Evolutionary conservation across 257 asterid genomes (phyloP), one percentile per base, ranked within the genome.

Genomic region (Vinca minor): DNA sequence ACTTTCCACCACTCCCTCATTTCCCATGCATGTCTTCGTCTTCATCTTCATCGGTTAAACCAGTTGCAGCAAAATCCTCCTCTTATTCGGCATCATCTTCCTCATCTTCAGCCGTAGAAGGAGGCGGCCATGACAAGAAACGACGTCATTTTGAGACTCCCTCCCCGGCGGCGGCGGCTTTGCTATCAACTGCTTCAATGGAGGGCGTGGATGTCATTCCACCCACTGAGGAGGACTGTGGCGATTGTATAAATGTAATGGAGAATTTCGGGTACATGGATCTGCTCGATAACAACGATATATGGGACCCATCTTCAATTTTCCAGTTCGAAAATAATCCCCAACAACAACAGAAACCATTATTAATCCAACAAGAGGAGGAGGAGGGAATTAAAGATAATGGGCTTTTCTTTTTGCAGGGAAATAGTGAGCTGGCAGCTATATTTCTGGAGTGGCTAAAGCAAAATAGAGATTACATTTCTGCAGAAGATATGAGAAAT

Each of bases 1-100:
- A 87, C 18, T 87, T 92, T 45, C 87, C 95, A 0, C 76, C 87
- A 0, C 69, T 92, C 5, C 96, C 93, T 8, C 94, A 85, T 45
- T 89, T 89, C 41, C 88, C 90, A 54, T 89, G 96, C 96, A 88
- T 88, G 96, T 86, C 98, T 0, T 91, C 98, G 0, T 88, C 96
- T 3, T 91, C 97, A 0, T n/a, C n/a, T n/a, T n/a, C n/a, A n/a
- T n/a, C n/a, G 8, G 12, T 76, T 1, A 63, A 64, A 54, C 74
- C 79, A 0, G 32, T 42, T 3, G 53, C 60, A 3, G 46, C 83
- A 11, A 39, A 78, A 45, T 23, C 83, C 0, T 65, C 87, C 3
- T 68, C n/a, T n/a, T n/a, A n/a, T n/a, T n/a, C 89, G 42, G 71
- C 91, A 21, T 65, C 84, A 12, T 62, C 84, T 1, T 74, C 80